phyloP scores from a whole-genome alignment of 768 basidiomycete species.

The Crepidotus variabilis region DNA sequence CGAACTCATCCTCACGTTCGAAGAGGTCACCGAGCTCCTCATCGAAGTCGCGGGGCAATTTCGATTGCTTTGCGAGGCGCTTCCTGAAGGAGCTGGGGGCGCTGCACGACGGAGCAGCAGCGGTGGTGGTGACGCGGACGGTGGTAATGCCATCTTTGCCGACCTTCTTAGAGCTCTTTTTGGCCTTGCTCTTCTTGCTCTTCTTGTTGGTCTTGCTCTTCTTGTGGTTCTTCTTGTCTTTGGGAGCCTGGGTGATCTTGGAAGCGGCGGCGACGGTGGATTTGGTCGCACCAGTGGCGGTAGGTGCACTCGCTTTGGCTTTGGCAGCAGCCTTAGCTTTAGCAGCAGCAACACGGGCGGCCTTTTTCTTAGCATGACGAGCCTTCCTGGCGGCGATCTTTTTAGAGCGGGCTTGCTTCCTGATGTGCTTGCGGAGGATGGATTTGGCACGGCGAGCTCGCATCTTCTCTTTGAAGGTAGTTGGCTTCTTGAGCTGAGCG shows the following conservation, averaged over 20 bases:
- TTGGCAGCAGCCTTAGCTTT: not conserved
- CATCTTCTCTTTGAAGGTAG: not conserved
- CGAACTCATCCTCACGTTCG: slow-evolving; percentile 20
- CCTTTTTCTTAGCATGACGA: not conserved
- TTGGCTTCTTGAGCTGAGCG: not conserved
- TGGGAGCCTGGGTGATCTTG: not conserved
- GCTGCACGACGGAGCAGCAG: slow-evolving; percentile 20
- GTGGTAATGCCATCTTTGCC: slow-evolving; percentile 20
- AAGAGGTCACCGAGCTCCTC: slow-evolving; percentile 15
- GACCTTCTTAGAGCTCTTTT: slow-evolving; percentile 15
- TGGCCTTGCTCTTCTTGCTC: slow-evolving; percentile 8
- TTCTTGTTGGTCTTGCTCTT: slow-evolving; percentile 5
- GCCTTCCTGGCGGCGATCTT: not conserved
- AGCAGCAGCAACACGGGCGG: not conserved
- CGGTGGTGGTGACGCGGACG: slow-evolving; percentile 18
- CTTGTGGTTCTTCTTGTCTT: not conserved
- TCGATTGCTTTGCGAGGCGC: slow-evolving; percentile 11
- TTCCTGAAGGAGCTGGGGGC: slow-evolving; percentile 10
- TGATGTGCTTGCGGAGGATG: not conserved
- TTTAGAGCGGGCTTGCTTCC: not conserved
- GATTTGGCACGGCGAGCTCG: not conserved
- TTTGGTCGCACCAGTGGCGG: slow-evolving; percentile 14
- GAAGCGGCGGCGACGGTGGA: slow-evolving; percentile 10
- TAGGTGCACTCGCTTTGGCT: not conserved
- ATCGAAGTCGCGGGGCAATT: slow-evolving; percentile 10